Evolutionary conservation across 1,284 basidiomycete species (phyloP).

Genomic region (Neonothopanus nambi): DNA sequence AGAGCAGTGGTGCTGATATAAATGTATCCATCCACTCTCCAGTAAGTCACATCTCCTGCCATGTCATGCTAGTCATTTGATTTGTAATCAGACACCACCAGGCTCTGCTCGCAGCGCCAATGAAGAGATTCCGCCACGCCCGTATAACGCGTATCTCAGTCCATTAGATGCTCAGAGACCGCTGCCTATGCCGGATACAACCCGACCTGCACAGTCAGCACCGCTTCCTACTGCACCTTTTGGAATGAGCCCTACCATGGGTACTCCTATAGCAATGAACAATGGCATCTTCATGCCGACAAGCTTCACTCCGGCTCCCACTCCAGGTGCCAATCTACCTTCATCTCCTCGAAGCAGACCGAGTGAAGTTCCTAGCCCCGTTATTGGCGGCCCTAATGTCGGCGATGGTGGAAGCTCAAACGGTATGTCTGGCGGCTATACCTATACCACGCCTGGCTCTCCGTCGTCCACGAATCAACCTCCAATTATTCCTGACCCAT

Average conservation of each 20-base stretch:
- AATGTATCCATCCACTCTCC: slow-evolving; percentile 1
- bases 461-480: slow-evolving; percentile 1
- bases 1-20: slow-evolving; percentile 2
- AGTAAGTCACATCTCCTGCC: slow-evolving; percentile 2
- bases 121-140: background rate
- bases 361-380: too few relatives aligned
- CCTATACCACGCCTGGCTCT: background rate
- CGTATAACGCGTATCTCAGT: slow-evolving; percentile 12
- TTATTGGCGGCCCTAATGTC: background rate
- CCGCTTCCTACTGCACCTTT: slow-evolving; percentile 9
- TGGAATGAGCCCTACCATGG: slow-evolving; percentile 1
- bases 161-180: slow-evolving; percentile 12
- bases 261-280: slow-evolving; percentile 4
- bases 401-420: background rate
- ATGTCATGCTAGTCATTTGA: background rate
- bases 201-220: background rate
- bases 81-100: slow-evolving; percentile 11
- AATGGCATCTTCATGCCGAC: slow-evolving; percentile 6
- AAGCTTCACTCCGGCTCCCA: background rate
- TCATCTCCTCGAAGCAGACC: background rate
- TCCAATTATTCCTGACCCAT: slow-evolving; percentile 12
- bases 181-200: slow-evolving; percentile 10
- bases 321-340: background rate
- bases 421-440: background rate
- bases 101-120: slow-evolving; percentile 9